phyloP scores from a whole-genome alignment of 2,329 filamentous ascomycete species.

The Botrytis deweyae region DNA sequence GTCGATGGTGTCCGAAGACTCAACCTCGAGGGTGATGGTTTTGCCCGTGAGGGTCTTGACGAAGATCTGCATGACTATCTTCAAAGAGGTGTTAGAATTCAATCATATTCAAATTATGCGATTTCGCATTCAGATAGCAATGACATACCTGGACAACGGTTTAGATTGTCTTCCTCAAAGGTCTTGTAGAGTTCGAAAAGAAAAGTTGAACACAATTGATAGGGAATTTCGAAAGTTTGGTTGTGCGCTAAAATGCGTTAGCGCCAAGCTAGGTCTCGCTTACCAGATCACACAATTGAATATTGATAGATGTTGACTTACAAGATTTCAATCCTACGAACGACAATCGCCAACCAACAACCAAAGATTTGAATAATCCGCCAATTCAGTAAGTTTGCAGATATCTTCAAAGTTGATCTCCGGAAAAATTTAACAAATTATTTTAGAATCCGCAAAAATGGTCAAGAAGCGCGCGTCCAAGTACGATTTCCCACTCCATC shows the following conservation, averaged over 20 bases:
- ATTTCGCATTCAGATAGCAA: background rate
- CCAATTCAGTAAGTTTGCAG: slow-evolving; percentile 28
- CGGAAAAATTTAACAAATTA: slow-evolving; percentile 11
- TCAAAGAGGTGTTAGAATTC: background rate
- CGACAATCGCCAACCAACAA: slow-evolving; percentile 23
- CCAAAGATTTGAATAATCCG: slow-evolving; percentile 27
- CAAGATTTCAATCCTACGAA: slow-evolving; percentile 15
- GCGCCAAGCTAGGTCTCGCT: slow-evolving; percentile 20
- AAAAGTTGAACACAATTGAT: slow-evolving; percentile 22
- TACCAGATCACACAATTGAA: slow-evolving; percentile 22
- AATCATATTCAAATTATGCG: background rate
- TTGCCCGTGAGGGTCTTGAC: slow-evolving; percentile 89
- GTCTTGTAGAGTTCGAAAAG: slow-evolving; percentile 16
- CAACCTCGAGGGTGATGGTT: slow-evolving; percentile 99
- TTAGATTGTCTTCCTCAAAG: slow-evolving; percentile 39
- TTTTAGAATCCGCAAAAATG: slow-evolving; percentile 60
- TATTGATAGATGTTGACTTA: slow-evolving; percentile 9
- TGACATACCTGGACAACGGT: slow-evolving; percentile 38
- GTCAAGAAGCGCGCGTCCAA: slow-evolving; percentile 72
- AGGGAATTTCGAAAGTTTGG: slow-evolving; percentile 2
- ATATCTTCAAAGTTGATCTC: background rate
- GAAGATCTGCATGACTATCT: slow-evolving; percentile 58
- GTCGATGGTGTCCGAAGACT: slow-evolving; percentile 99
- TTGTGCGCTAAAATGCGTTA: slow-evolving; percentile 20
- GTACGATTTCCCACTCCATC: slow-evolving; percentile 44